Base-by-base conservation (phyloP, 352 stramenopile species). In the Globisporangium ultimum region DNA sequence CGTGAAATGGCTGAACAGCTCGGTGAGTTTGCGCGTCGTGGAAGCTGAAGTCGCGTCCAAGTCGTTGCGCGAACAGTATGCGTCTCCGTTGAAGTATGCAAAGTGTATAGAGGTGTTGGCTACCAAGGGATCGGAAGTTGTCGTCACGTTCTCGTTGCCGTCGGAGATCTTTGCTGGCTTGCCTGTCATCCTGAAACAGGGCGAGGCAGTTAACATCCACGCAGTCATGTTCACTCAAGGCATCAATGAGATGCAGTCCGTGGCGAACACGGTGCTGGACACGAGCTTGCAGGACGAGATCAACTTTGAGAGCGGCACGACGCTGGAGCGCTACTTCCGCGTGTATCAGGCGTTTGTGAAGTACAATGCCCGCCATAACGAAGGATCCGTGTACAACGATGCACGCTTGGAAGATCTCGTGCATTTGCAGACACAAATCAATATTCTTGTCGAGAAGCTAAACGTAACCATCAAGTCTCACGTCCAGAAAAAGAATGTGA, bases 231-330 rank as follows among this genome's bases (percentile, higher is more conserved):
- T 95, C 67, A 93, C 86, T 7, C 86, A 98, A 64, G 92, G 92
- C 40, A 96, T 98, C 64, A 98, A 98, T 58, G 92, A 97, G 64
- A 96, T 95, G 87, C 89, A 97, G 65, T 96, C 86, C 7, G 76
- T 98, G 15, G 89, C 87, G 3, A 98, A 98, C 58, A 76, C 88
- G 47, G 79, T 91, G 53, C 50, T 89, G 0, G 87, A 93, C 48
- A 90, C 84, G 18, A 88, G 82, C 67, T 63, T 95, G 15, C 84
- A 95, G 63, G 83, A 95, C 45, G 87, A 94, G 36, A 79, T 95
- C 61, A 95, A 94, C 54, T 77, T 79, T 49, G 87, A 91, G 60
- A 95, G 73, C 53, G 68, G 82, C 41, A 71, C 77, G 51, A 84
- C 78, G 50, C 65, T 95, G 2, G 66, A 84, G 54, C 70, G 76